Base-by-base conservation (phyloP, 2,329 filamentous ascomycete species). In the Ceratocystiopsis brevicomis region DNA sequence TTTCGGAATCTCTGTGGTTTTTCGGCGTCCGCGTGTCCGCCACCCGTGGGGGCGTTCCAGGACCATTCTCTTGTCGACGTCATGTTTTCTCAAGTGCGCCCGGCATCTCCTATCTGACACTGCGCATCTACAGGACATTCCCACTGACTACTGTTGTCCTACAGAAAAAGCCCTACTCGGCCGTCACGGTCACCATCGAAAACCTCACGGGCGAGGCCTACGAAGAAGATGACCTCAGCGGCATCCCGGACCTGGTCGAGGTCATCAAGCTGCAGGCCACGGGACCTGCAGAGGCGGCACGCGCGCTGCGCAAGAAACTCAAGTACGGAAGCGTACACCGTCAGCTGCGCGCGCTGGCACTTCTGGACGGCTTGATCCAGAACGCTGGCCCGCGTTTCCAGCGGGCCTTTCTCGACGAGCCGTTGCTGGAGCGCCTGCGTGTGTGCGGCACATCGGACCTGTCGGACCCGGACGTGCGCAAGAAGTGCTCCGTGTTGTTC, bases 261-360 rank as follows among this genome's bases (percentile, higher is more conserved):
- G 85, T 90, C 45, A 83, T 98, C 57, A 81, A 82, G 51, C 76
- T 98, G 46, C 90, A 98, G 61, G 70, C 73, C 21, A 81, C 82
- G 8, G 90, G 90, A 0, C 85, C 90, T 2, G 73, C 76, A 13
- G 90, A 98, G 65, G 87, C 87, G 46, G 85, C 88, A 43, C 76
- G 90, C 56, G 87, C 90, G 40, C 73, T 98, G 53, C 77, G 90
- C 47, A 98, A 98, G 73, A 96, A 96, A 67, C 74, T 98, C 70
- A 98, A 98, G 65, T 96, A 98, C 61, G 90, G 90, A 53, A 93
- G 77, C 54, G 70, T 83, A n/a, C 88, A 96, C 60, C 80, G 86
- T 41, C 90, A 98, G 60, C 69, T 96, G 33, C 76, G 90, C 47
- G 82, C 90, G 34, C 71, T 98, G 18, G 80, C 81, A 12, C 78